Percentiles rank a stretch among this genome's conserved stretches.
These are phyloP conservation scores for Tardiomyces digboiensis DNA, from an alignment of 1,139 yeast species.

Conservation along the genomic window DNA sequence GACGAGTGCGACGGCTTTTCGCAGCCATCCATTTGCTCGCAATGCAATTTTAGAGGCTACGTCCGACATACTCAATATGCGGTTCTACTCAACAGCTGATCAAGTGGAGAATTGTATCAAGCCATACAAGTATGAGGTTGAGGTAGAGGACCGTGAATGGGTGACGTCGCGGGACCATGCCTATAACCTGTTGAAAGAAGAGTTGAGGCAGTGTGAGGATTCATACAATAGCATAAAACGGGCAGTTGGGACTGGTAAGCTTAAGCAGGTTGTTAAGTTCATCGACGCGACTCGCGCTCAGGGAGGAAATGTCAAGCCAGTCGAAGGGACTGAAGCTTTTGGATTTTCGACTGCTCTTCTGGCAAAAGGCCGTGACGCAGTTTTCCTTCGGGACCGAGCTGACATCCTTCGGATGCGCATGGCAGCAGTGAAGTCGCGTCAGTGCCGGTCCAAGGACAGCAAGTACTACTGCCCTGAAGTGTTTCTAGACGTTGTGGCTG, in stretches of 20 bases:
- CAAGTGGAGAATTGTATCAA: slow-evolving; percentile 98
- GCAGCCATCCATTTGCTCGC: slow-evolving; percentile 77
- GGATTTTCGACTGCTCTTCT: slow-evolving; percentile 70
- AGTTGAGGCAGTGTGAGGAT: slow-evolving; percentile 70
- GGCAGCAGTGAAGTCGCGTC: slow-evolving; percentile 62
- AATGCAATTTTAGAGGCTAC: slow-evolving; percentile 83
- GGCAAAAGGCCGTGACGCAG: slow-evolving; percentile 67
- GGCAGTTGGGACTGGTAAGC: slow-evolving; percentile 72
- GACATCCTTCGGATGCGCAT: slow-evolving; percentile 65
- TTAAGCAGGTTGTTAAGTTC: slow-evolving; percentile 74
- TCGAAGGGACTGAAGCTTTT: slow-evolving; percentile 46
- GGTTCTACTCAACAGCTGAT: slow-evolving; percentile 89
- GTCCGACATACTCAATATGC: slow-evolving; percentile 59
- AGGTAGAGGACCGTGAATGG: slow-evolving; percentile 96
- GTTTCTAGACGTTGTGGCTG: slow-evolving; percentile 85
- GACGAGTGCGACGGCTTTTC: slow-evolving; percentile 62
- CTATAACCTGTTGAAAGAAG: slow-evolving; percentile 65
- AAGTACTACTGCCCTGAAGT: slow-evolving; percentile 93
- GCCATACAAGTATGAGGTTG: slow-evolving; percentile 95
- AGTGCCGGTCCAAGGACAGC: slow-evolving; percentile 69
- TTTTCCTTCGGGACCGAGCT: slow-evolving; percentile 73
- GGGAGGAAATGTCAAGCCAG: neutral
- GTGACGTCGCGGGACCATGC: slow-evolving; percentile 70
- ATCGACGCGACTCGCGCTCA: slow-evolving; percentile 40
- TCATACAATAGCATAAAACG: slow-evolving; percentile 54